Percentiles rank a stretch among this genome's conserved stretches.
phyloP scores from a whole-genome alignment of 345 rosid species.

The Lepidium sativum region DNA sequence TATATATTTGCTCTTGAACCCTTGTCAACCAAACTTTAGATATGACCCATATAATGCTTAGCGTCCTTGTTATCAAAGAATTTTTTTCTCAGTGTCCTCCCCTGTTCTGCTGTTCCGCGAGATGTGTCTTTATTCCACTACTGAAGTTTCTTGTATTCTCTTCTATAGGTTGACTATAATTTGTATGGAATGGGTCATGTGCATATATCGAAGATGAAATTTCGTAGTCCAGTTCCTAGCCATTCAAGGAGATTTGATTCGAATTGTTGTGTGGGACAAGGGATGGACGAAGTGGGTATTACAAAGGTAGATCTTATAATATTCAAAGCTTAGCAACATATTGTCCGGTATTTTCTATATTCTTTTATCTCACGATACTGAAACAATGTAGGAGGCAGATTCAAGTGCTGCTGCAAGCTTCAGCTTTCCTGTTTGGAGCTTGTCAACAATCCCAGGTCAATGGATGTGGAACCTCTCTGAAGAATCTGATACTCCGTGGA shows the following conservation, averaged over 20 bases:
- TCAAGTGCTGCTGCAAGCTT: conserved; percentile 32
- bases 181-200: conserved; percentile 93
- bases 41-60: neutral
- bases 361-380: neutral
- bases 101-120: neutral
- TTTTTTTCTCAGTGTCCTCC: neutral
- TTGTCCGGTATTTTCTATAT: neutral
- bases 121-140: neutral
- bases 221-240: conserved; percentile 74
- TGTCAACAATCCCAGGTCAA: conserved; percentile 63
- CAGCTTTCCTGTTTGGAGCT: conserved; percentile 53
- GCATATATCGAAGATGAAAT: conserved; percentile 72
- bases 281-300: conserved; percentile 23
- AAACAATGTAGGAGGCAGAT: conserved; percentile 47
- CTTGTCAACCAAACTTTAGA: neutral
- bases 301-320: conserved; percentile 42
- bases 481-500: conserved; percentile 36
- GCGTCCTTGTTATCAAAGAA: neutral
- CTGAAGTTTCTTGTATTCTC: conserved; percentile 15
- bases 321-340: conserved; percentile 2
- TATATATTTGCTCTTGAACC: neutral
- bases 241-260: conserved; percentile 32
- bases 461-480: conserved; percentile 62
- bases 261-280: conserved; percentile 22
- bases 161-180: conserved; percentile 71